Evolutionary conservation across 768 basidiomycete genomes (phyloP).

Genomic region (Tremella yokohamensis): DNA sequence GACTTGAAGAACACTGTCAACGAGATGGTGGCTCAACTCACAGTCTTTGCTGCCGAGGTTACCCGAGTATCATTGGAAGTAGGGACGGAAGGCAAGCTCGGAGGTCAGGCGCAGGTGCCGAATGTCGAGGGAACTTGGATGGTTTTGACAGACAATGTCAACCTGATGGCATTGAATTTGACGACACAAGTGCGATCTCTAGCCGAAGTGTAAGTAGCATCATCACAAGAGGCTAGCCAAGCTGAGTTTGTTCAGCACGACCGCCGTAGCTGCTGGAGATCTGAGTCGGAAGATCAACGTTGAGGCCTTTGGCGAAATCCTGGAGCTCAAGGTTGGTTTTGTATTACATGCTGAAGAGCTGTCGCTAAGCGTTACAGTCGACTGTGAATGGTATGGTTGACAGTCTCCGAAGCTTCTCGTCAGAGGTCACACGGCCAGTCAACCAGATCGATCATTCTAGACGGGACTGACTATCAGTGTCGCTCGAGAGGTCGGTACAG

Average conservation of each 20-base stretch:
- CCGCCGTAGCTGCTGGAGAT: constrained; percentile 75
- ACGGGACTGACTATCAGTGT: constrained; percentile 59
- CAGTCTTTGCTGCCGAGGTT: constrained; percentile 54
- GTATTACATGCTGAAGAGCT: no score
- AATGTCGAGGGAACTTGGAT: constrained; percentile 71
- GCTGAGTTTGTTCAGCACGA: constrained; percentile 21
- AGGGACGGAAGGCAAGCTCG: constrained; percentile 81
- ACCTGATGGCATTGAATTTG: constrained; percentile 53
- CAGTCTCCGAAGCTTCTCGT: constrained; percentile 78
- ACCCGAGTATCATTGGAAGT: constrained; percentile 77
- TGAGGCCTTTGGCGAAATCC: constrained; percentile 75
- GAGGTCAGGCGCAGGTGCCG: constrained; percentile 80
- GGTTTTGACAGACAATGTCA: constrained; percentile 83
- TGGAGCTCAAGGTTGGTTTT: constrained; percentile 56
- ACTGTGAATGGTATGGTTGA: constrained; percentile 96
- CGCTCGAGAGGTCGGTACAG: constrained; percentile 83
- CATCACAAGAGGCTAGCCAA: not conserved
- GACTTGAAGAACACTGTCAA: constrained; percentile 52
- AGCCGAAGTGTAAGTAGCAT: constrained; percentile 39
- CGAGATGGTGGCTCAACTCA: constrained; percentile 53
- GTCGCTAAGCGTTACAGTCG: constrained; percentile 40
- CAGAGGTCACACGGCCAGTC: constrained; percentile 56
- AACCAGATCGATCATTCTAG: not conserved
- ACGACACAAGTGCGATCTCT: constrained; percentile 52
- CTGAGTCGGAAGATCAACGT: constrained; percentile 85